Evolutionary conservation across 2,329 filamentous ascomycete genomes (phyloP).

Genomic region (Fusarium xyrophilum): DNA sequence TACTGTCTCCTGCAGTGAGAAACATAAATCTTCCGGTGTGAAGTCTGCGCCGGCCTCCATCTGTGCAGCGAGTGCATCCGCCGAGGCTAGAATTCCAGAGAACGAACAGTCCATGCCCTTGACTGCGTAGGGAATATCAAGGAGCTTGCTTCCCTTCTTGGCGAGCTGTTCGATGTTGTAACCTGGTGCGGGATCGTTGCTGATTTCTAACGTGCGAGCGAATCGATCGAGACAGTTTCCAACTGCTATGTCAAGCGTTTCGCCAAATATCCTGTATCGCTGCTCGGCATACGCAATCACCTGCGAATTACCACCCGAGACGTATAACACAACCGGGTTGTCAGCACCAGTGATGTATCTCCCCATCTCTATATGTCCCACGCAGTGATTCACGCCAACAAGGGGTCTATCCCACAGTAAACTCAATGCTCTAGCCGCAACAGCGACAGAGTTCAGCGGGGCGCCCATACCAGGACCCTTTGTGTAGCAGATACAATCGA

Average conservation of each 20-base stretch:
- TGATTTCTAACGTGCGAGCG: constrained; percentile 86
- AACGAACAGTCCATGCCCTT: constrained; percentile 99
- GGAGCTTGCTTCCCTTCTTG: constrained; percentile 71
- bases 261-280: constrained; percentile 96
- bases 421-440: constrained; percentile 81
- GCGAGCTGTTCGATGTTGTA: constrained; percentile 98
- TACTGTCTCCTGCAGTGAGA: constrained; percentile 92
- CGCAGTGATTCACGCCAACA: constrained; percentile 96
- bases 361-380: constrained; percentile 99
- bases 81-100: constrained; percentile 84
- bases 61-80: constrained; percentile 79
- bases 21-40: constrained; percentile 87
- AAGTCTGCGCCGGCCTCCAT: constrained; percentile 65
- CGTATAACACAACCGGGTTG: constrained; percentile 95
- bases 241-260: constrained; percentile 96
- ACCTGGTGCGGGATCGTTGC: constrained; percentile 94
- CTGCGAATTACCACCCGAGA: constrained; percentile 95
- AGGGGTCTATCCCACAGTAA: constrained; percentile 88
- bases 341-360: constrained; percentile 86
- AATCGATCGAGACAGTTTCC: constrained; percentile 98
- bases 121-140: constrained; percentile 93
- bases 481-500: constrained; percentile 95
- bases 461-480: constrained; percentile 96
- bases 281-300: constrained; percentile 96
- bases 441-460: constrained; percentile 83